Evolutionary conservation across 2,329 filamentous ascomycete species (phyloP).

Genomic region (Stagonosporopsis tanaceti): DNA sequence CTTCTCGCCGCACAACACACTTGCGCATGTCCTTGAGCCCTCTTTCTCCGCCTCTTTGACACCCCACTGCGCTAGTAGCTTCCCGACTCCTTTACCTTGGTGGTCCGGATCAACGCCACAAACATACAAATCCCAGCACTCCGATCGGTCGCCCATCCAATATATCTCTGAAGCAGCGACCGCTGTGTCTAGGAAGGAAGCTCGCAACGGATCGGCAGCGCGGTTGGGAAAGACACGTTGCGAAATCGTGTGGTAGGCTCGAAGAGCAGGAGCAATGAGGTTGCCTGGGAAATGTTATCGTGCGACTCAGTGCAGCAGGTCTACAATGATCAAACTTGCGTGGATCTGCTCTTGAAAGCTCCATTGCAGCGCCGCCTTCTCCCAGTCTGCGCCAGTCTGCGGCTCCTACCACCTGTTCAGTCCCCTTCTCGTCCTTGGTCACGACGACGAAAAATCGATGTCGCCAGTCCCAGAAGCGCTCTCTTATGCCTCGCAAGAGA

Average conservation of each 20-base stretch:
- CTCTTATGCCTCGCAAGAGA: slow-evolving; percentile 32
- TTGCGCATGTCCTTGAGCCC: slow-evolving; percentile 31
- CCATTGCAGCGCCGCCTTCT: slow-evolving; percentile 25
- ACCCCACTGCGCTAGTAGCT: slow-evolving; percentile 51
- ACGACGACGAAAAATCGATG: slow-evolving; percentile 37
- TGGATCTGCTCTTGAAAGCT: slow-evolving; percentile 30
- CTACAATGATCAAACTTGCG: slow-evolving; percentile 13
- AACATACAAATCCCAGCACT: slow-evolving; percentile 41
- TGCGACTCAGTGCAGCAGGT: not conserved
- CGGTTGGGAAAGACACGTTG: slow-evolving; percentile 36
- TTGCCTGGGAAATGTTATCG: slow-evolving; percentile 24
- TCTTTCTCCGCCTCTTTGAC: slow-evolving; percentile 44
- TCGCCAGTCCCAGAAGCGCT: slow-evolving; percentile 41
- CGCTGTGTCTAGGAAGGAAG: slow-evolving; percentile 32
- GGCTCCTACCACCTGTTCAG: slow-evolving; percentile 34
- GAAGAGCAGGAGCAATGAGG: slow-evolving; percentile 25
- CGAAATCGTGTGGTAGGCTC: slow-evolving; percentile 22
- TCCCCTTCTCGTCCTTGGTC: slow-evolving; percentile 6
- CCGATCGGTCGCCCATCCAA: slow-evolving; percentile 36
- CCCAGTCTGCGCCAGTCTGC: slow-evolving; percentile 43
- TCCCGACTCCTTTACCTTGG: slow-evolving; percentile 49
- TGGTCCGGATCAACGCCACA: slow-evolving; percentile 46
- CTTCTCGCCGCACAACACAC: slow-evolving; percentile 42
- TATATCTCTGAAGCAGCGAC: slow-evolving; percentile 29
- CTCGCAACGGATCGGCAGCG: slow-evolving; percentile 32